Evolutionary conservation across 148 eudicot species (phyloP).

Genomic region (Linanthus parryae): DNA sequence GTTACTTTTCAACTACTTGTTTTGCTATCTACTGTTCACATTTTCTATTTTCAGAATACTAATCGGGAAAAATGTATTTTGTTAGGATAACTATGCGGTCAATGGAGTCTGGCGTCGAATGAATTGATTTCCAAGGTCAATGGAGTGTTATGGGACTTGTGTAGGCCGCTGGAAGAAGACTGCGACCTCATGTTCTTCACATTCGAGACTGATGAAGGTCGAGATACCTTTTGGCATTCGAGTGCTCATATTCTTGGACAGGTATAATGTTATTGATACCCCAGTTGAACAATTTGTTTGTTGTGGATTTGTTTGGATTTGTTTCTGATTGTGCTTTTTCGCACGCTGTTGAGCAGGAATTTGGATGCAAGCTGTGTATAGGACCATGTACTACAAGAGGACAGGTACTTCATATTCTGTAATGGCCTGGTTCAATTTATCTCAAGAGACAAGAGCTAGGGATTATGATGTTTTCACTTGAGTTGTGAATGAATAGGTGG

Average conservation of each 20-base stretch:
- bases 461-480: no score
- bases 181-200: constrained; percentile 63
- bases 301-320: not conserved
- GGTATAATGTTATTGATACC: constrained; percentile 33
- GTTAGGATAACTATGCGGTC: no score
- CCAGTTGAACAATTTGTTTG: no score
- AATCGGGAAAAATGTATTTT: no score
- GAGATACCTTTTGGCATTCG: constrained; percentile 97
- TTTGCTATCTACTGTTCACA: no score
- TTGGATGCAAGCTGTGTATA: constrained; percentile 90
- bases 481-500: no score
- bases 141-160: constrained; percentile 87
- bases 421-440: no score
- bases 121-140: constrained; percentile 75
- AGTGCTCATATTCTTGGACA: constrained; percentile 98
- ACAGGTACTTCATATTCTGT: constrained; percentile 43
- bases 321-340: constrained; percentile 1
- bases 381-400: constrained; percentile 99
- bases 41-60: no score
- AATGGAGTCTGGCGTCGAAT: constrained; percentile 70
- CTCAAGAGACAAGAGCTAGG: no score
- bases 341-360: constrained; percentile 77
- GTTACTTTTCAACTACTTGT: no score
- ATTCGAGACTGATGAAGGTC: constrained; percentile 78
- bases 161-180: constrained; percentile 78